phyloP scores from a whole-genome alignment of 768 basidiomycete species.

The Mrakia gelida region DNA sequence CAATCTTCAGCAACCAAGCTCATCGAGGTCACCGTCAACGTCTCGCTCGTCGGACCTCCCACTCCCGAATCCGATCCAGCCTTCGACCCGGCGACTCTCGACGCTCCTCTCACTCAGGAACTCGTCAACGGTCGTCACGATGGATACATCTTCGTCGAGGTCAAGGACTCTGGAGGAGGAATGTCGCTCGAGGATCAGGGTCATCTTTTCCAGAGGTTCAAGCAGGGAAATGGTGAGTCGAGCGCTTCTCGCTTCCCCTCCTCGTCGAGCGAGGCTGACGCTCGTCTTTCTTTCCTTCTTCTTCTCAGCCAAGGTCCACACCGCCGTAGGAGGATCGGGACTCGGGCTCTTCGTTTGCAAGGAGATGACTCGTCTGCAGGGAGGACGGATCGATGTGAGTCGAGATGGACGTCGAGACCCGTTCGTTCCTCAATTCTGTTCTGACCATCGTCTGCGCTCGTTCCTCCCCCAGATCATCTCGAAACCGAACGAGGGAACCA shows the following conservation, averaged over 20 bases:
- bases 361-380: constrained; percentile 9
- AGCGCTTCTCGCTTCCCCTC: neutral
- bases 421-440: neutral
- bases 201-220: constrained; percentile 18
- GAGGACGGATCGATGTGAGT: constrained; percentile 16
- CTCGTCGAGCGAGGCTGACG: neutral
- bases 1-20: neutral
- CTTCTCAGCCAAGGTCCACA: constrained; percentile 4
- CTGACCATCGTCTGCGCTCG: no score
- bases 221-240: constrained; percentile 16
- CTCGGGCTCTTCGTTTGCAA: constrained; percentile 3
- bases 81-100: neutral
- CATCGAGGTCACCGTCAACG: constrained; percentile 10
- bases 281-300: neutral
- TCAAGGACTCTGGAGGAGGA: constrained; percentile 9
- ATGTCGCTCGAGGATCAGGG: constrained; percentile 14
- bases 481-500: neutral
- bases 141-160: constrained; percentile 11
- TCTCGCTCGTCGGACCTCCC: constrained; percentile 5
- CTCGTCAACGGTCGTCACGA: constrained; percentile 13
- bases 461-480: neutral
- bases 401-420: neutral
- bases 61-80: neutral
- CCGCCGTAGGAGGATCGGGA: constrained; percentile 10
- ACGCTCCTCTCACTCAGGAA: constrained; percentile 1